These are phyloP conservation scores for Brassica carinata DNA, from an alignment of 345 rosid genomes.

Conservation along the genomic window DNA sequence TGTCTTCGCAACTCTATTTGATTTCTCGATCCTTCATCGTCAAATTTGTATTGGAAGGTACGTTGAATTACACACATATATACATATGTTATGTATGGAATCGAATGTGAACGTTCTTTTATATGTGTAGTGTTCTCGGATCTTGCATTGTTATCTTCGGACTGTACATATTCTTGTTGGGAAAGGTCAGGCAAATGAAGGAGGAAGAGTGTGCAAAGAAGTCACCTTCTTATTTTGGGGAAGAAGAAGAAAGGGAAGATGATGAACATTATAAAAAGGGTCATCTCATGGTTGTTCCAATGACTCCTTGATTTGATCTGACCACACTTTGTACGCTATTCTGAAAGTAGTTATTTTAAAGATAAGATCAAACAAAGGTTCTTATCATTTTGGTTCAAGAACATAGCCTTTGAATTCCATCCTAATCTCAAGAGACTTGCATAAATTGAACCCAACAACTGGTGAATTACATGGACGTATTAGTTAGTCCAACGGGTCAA, in stretches of 20 bases:
- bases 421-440: too few relatives aligned
- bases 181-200: slow-evolving; percentile 35
- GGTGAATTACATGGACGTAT: too few relatives aligned
- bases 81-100: neutral
- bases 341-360: neutral
- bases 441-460: too few relatives aligned
- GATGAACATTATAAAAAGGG: slow-evolving; percentile 37
- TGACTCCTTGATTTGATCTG: slow-evolving; percentile 33
- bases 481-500: too few relatives aligned
- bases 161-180: slow-evolving; percentile 41
- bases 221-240: slow-evolving; percentile 13
- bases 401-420: neutral
- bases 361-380: neutral
- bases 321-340: neutral
- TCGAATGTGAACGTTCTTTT: neutral
- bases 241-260: slow-evolving; percentile 20
- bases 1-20: slow-evolving; percentile 43
- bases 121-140: slow-evolving; percentile 37
- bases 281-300: slow-evolving; percentile 40
- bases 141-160: slow-evolving; percentile 38
- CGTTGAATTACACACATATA: neutral
- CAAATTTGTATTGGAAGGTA: slow-evolving; percentile 40
- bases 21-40: slow-evolving; percentile 40
- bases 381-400: neutral
- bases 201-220: slow-evolving; percentile 19